Conservation (phyloP, 352 stramenopile genomes). For the Phytophthora fragariaefolia region DNA sequence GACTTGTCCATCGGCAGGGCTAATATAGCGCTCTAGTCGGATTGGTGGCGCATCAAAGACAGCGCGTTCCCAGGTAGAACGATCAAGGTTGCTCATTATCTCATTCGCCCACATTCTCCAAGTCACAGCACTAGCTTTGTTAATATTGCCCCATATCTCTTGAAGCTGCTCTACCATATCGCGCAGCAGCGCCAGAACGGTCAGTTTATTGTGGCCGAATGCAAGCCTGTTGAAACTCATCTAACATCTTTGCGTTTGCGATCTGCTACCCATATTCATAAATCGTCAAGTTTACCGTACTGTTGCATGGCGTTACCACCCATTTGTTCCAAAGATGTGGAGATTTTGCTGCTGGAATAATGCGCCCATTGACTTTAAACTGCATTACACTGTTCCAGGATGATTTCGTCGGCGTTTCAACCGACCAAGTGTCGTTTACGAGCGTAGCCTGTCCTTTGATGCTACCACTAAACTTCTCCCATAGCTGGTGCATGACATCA, state of each 20-base stretch:
- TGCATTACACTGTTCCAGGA: not conserved
- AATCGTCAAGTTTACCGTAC: not conserved
- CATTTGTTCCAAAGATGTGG: not conserved
- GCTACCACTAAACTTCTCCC: not conserved
- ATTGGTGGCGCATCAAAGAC: too few species aligned
- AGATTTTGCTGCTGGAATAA: not conserved
- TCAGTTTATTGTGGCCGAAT: too few species aligned
- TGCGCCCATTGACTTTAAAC: not conserved
- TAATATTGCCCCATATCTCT: too few species aligned
- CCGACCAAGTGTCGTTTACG: not conserved
- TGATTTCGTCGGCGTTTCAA: not conserved
- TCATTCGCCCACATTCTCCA: too few species aligned
- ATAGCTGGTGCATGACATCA: slow-evolving; percentile 9
- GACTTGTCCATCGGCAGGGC: too few species aligned
- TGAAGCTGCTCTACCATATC: too few species aligned
- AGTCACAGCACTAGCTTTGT: too few species aligned
- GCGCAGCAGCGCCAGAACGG: too few species aligned
- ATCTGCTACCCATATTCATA: not conserved
- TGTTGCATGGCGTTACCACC: not conserved
- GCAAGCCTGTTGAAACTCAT: not conserved
- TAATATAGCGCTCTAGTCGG: too few species aligned
- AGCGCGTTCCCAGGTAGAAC: too few species aligned
- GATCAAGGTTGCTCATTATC: too few species aligned
- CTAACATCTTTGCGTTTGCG: not conserved
- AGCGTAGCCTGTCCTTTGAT: not conserved